These are phyloP conservation scores for Micractinium conductrix DNA, from an alignment of 139 green algal genomes.

Conservation along the genomic window DNA sequence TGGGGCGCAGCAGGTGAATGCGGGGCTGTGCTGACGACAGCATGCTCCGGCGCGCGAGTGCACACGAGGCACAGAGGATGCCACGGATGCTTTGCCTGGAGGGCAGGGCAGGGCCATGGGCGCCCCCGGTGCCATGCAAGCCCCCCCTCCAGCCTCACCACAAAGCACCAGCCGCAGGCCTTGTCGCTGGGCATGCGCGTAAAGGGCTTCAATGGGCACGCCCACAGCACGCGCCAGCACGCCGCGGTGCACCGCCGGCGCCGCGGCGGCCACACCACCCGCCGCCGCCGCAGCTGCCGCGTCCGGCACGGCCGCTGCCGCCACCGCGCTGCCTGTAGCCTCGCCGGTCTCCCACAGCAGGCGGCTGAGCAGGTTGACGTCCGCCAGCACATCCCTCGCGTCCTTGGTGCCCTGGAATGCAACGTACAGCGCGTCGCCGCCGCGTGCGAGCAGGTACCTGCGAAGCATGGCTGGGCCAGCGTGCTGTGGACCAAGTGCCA, in stretches of 20 bases:
- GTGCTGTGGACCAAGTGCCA: too few relatives aligned
- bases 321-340: neutral
- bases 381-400: conserved; percentile 1
- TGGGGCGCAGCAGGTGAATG: neutral
- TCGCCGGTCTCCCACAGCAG: conserved; percentile 15
- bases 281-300: too few relatives aligned
- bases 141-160: neutral
- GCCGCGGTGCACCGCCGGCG: conserved; percentile 28
- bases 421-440: neutral
- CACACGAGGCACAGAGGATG: too few relatives aligned
- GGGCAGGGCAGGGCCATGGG: too few relatives aligned
- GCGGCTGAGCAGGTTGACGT: conserved; percentile 26
- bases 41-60: too few relatives aligned
- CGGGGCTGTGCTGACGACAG: too few relatives aligned
- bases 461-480: too few relatives aligned
- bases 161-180: conserved; percentile 46
- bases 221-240: conserved; percentile 32
- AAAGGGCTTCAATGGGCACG: conserved; percentile 34
- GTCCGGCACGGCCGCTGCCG: neutral
- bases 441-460: conserved; percentile 16
- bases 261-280: neutral
- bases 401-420: conserved; percentile 38
- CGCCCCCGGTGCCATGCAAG: neutral
- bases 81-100: too few relatives aligned
- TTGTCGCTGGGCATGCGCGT: conserved; percentile 8